phyloP scores from a whole-genome alignment of 2,329 filamentous ascomycete species.

The Cyphellophora europaea region DNA sequence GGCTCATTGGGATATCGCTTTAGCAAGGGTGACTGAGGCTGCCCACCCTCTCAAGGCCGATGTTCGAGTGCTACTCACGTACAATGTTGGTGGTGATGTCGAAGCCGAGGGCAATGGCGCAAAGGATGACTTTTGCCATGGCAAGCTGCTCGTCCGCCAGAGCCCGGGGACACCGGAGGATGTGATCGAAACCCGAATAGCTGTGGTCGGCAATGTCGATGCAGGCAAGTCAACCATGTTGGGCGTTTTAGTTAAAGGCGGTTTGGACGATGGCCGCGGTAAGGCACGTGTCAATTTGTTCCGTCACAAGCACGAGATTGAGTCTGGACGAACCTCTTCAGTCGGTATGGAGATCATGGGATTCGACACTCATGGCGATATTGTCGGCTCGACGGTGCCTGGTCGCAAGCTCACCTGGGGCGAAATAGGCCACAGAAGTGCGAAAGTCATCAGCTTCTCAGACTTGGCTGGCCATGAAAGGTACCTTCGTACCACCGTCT shows the following conservation, averaged over 20 bases:
- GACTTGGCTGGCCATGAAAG: conserved; percentile 93
- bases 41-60: conserved; percentile 60
- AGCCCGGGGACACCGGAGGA: conserved; percentile 67
- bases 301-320: conserved; percentile 94
- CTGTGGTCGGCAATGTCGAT: conserved; percentile 95
- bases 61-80: conserved; percentile 76
- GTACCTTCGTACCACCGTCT: conserved; percentile 91
- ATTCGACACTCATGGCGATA: conserved; percentile 77
- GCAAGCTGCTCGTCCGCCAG: conserved; percentile 79
- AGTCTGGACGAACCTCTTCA: conserved; percentile 88
- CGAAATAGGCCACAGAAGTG: conserved; percentile 86
- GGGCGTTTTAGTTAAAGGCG: conserved; percentile 89
- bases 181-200: conserved; percentile 90
- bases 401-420: conserved; percentile 91
- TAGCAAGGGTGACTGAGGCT: conserved; percentile 55
- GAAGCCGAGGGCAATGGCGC: conserved; percentile 57
- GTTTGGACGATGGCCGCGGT: conserved; percentile 86
- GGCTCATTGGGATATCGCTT: conserved; percentile 65
- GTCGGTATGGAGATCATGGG: conserved; percentile 99
- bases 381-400: conserved; percentile 71
- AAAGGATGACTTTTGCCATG: conserved; percentile 66
- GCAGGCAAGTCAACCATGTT: conserved; percentile 95
- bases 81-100: conserved; percentile 70
- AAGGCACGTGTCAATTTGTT: conserved; percentile 93
- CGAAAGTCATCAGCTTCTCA: conserved; percentile 94